A percentile compares a stretch with the other conserved stretches of the same genome.
These are phyloP conservation scores for Ulvella scutata DNA, from an alignment of 139 green algal genomes.

Conservation along the genomic window DNA sequence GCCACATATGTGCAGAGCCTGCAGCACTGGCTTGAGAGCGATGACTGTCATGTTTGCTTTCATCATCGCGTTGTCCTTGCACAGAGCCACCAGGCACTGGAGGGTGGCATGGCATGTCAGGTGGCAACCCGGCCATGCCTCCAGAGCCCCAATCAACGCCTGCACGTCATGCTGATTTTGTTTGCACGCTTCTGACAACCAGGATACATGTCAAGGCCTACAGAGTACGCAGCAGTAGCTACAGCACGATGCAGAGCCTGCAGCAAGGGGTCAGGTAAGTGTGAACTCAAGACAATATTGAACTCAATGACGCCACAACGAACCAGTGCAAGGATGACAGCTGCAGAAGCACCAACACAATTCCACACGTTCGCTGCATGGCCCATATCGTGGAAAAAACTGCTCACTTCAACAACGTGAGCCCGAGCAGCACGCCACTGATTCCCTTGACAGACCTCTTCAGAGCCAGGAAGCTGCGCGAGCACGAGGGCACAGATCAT, in stretches of 20 bases:
- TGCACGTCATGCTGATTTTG: too few species aligned
- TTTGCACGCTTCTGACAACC: too few species aligned
- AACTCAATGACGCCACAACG: too few species aligned
- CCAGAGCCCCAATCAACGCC: not conserved
- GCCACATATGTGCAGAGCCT: not conserved
- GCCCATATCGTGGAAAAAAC: too few species aligned
- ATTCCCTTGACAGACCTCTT: not conserved
- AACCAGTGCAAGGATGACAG: too few species aligned
- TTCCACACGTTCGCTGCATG: too few species aligned
- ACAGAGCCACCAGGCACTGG: slow-evolving; percentile 2
- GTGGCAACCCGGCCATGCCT: not conserved
- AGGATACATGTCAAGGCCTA: too few species aligned
- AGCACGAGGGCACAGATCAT: slow-evolving; percentile 1
- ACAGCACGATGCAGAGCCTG: too few species aligned
- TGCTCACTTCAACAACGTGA: not conserved
- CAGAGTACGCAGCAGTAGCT: too few species aligned
- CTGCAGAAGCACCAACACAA: too few species aligned
- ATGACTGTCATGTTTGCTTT: not conserved
- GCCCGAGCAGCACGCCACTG: not conserved
- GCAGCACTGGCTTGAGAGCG: not conserved
- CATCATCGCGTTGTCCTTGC: slow-evolving; percentile 4
- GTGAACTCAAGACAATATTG: too few species aligned
- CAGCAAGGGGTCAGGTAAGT: too few species aligned
- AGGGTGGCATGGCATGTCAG: not conserved
- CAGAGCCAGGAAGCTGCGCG: not conserved